Base-by-base conservation (phyloP, 2,329 filamentous ascomycete species). In the Aspergillus floridensis region DNA sequence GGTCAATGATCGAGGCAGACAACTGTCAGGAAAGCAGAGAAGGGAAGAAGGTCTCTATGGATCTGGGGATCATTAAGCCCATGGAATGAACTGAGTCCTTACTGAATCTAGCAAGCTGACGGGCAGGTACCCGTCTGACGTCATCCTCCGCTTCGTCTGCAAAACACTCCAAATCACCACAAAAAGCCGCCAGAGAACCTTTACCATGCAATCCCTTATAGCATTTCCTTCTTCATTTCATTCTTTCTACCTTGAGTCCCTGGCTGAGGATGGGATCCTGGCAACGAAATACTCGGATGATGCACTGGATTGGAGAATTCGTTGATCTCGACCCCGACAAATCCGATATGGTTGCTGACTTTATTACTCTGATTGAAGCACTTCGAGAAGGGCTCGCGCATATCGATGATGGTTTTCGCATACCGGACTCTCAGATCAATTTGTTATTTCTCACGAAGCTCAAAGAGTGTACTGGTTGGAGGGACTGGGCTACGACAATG, bases 221-320 rank as follows among this genome's bases (percentile, higher is more conserved):
- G 21, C 16, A 38, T 53, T 12, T 19, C 16, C 41, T 5, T 55
- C 24, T 21, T 7, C 12, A 5, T 16, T 21, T 22, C 12, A 3
- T 31, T 12, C 47, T n/a, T 56, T 58, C 48, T 24, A 12, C 54
- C 51, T 29, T 22, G 47, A 12, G n/a, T 54, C 2, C 44, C 12
- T 57, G 12, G 53, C 32, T 22, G 56, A 57, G 32, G 8, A 70
- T 70, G 68, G 64, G 68, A 19, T 51, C 52, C 49, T 67, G 66
- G 60, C 66, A 70, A 49, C 67, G 65, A 16, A 70, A 66, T 51
- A 63, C 66, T 41, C 68, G 68, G 11, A 62, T 69, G 52, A 66
- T 71, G 48, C 69, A 70, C 57, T 66, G 70, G 38, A 64, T 71
- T 32, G 61, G 66, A 49, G 69, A 71, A 55, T 67, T 70, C 44